A percentile compares a stretch with the other conserved stretches of the same genome.
Conservation (phyloP, 2,329 filamentous ascomycete genomes). For the Alternaria arbusti region DNA sequence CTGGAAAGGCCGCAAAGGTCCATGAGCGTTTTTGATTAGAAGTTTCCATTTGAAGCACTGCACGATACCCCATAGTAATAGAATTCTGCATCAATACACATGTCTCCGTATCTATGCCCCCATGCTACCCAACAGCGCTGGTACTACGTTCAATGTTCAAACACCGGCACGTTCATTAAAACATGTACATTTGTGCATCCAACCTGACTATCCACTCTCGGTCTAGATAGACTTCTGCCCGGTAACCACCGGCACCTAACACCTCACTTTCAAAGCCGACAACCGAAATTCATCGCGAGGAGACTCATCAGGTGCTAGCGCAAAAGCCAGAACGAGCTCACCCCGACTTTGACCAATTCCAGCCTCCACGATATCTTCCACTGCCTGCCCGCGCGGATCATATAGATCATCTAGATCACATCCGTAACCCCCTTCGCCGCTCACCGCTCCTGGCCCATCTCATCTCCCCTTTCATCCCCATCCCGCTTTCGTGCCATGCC, state of each 20-base stretch:
- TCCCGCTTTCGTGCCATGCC: not conserved
- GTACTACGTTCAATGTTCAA: no score
- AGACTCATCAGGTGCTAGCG: not conserved
- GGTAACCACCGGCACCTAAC: not conserved
- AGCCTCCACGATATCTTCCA: not conserved
- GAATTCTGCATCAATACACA: not conserved
- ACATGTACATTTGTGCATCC: not conserved
- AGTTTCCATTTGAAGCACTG: not conserved
- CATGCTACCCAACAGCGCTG: rapidly evolving
- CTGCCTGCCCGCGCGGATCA: not conserved
- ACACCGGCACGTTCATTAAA: not conserved
- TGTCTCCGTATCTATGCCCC: not conserved
- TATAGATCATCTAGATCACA: not conserved
- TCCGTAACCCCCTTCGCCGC: not conserved
- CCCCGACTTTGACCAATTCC: not conserved
- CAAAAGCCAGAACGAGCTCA: not conserved
- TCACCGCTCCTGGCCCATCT: not conserved
- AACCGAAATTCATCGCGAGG: not conserved
- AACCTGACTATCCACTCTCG: not conserved
- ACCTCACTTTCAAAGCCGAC: not conserved
- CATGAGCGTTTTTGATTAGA: slow-evolving; percentile 7
- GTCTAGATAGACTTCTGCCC: not conserved
- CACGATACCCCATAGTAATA: not conserved
- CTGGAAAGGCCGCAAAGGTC: slow-evolving; percentile 2
- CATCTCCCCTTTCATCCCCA: not conserved